Evolutionary conservation across 2,329 filamentous ascomycete species (phyloP).

Genomic region (Colletotrichum shisoi): DNA sequence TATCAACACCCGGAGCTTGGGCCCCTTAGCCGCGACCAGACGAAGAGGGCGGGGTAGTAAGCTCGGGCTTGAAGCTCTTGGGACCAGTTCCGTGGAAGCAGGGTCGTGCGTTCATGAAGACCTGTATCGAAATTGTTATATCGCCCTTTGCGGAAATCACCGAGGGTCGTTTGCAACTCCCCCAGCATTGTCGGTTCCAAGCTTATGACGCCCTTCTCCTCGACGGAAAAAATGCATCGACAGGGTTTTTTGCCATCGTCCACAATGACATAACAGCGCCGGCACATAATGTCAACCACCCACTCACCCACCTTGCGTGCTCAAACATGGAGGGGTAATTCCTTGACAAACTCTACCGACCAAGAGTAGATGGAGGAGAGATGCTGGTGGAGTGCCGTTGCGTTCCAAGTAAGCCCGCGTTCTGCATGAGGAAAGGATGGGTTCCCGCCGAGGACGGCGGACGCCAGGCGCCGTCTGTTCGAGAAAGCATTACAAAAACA

Average conservation of each 20-base stretch:
- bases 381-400: slow-evolving; percentile 1
- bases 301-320: too few species aligned
- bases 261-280: neutral
- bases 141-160: neutral
- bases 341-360: too few species aligned
- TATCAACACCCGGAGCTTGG: slow-evolving; percentile 31
- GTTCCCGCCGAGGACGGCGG: slow-evolving; percentile 3
- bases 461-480: slow-evolving; percentile 5
- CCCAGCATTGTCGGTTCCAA: neutral
- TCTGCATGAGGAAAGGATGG: slow-evolving; percentile 1
- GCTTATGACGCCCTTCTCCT: neutral
- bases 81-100: neutral
- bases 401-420: neutral
- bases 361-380: too few species aligned
- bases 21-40: slow-evolving; percentile 24
- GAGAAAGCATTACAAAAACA: slow-evolving; percentile 4
- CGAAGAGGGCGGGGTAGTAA: neutral
- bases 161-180: neutral
- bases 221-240: neutral
- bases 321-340: too few species aligned
- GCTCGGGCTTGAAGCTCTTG: slow-evolving; percentile 19
- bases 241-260: neutral
- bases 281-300: neutral
- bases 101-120: neutral
- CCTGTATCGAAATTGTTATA: slow-evolving; percentile 15